Evolutionary conservation across 345 rosid genomes (phyloP).

Genomic region (Eutrema japonicum): DNA sequence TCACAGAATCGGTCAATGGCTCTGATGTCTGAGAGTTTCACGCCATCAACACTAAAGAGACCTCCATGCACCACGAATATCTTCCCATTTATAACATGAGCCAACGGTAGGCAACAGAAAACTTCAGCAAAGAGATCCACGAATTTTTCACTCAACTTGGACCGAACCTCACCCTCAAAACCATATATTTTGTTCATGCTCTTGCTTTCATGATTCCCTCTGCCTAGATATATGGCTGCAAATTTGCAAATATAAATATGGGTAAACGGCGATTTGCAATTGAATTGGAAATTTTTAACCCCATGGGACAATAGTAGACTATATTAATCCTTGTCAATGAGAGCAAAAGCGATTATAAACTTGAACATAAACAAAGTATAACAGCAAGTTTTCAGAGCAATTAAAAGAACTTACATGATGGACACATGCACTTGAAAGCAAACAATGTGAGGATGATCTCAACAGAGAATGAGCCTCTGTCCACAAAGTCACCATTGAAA

Average conservation of each 20-base stretch:
- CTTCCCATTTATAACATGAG: slow-evolving; percentile 83
- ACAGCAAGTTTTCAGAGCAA: too few species aligned
- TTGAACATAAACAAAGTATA: too few species aligned
- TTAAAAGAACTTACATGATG: too few species aligned
- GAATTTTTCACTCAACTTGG: slow-evolving; percentile 88
- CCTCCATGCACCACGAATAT: slow-evolving; percentile 97
- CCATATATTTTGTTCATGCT: slow-evolving; percentile 99
- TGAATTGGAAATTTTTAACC: slow-evolving; percentile 19
- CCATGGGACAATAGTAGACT: slow-evolving; percentile 46
- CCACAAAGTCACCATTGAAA: too few species aligned
- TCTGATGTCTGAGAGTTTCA: slow-evolving; percentile 84
- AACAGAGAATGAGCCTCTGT: too few species aligned
- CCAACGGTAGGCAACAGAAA: slow-evolving; percentile 93
- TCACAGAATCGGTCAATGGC: slow-evolving; percentile 92
- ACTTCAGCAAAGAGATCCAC: slow-evolving; percentile 97
- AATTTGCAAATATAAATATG: slow-evolving; percentile 33
- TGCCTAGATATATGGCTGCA: slow-evolving; percentile 87
- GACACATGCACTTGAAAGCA: too few species aligned
- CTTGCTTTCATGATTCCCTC: slow-evolving; percentile 99
- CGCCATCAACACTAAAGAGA: slow-evolving; percentile 95
- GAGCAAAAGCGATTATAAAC: too few species aligned
- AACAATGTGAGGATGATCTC: too few species aligned
- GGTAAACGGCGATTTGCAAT: background rate
- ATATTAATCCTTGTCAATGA: too few species aligned
- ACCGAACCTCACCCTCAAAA: slow-evolving; percentile 96